phyloP scores from a whole-genome alignment of 2,329 filamentous ascomycete species.

The Trichoderma endophyticum region DNA sequence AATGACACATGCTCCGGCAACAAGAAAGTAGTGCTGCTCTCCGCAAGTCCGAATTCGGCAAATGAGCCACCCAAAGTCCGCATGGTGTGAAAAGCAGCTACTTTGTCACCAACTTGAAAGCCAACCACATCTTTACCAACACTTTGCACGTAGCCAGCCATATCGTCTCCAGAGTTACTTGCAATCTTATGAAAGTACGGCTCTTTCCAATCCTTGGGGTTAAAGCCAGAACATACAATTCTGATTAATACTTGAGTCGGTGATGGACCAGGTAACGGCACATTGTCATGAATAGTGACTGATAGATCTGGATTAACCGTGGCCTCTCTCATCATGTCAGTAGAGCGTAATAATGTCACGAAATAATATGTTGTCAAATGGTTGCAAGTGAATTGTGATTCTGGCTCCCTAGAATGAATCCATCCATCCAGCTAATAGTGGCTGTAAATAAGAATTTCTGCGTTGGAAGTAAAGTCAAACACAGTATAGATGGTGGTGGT shows the following conservation, averaged over 20 bases:
- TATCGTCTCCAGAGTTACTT: neutral
- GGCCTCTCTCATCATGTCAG: neutral
- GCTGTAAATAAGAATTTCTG: neutral
- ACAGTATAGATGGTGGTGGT: neutral
- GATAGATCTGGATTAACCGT: neutral
- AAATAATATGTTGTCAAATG: neutral
- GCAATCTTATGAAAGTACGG: neutral
- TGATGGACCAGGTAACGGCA: neutral
- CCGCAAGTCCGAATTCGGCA: neutral
- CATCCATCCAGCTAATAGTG: neutral
- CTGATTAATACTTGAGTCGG: neutral
- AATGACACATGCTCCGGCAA: neutral
- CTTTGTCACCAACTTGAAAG: neutral
- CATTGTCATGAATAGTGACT: neutral
- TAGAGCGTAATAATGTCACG: neutral
- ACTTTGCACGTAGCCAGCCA: neutral
- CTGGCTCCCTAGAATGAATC: neutral
- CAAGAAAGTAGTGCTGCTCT: neutral
- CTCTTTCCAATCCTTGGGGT: neutral
- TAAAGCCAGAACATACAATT: neutral
- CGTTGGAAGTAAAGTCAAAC: neutral
- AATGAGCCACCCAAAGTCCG: neutral
- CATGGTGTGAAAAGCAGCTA: neutral
- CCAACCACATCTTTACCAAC: neutral
- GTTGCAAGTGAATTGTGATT: neutral